Evolutionary conservation across 371 early-diverging fungal species (phyloP), one percentile per base, ranked within the genome.

Genomic region (Circinella minor): DNA sequence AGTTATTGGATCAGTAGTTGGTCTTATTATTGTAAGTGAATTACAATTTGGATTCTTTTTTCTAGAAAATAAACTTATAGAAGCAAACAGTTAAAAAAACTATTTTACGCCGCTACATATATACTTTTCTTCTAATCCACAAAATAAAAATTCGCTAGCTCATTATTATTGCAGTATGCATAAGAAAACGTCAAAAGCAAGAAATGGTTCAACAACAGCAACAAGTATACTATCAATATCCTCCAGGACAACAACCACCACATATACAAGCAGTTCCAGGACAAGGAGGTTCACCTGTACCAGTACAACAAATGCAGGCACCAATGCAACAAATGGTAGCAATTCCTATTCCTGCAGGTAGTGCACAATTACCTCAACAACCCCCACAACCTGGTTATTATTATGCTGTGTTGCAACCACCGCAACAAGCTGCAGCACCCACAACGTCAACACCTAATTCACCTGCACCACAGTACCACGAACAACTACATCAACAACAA

Each of bases 291-390:
- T 9, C 15, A 15, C 1, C 51, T 7, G 14, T 15, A 17, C 51
- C 51, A 17, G 51, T 4, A 13, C 17, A 43, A 43, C 43, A 6
- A 9, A 43, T 43, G 43, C 9, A 6, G 3, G 11, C 43, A 43
- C 43, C 51, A 51, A 51, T 15, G 5, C 51, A 51, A 51, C 57
- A 57, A 57, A 57, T 57, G 57, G 57, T 57, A 7, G 57, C 57
- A 7, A 14, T 57, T 34, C 57, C 57, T 27, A 18, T 57, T 14
- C 57, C 57, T 34, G n/a, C 57, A 10, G 57, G 57, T 17, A 51
- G 51, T 51, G 51, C 51, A 57, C 57, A 57, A 27, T 27, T 34
- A 27, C 57, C 57, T 57, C 57, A 57, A 57, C 57, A 57, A 57
- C 57, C 57, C 27, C 57, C 57, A 10, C 57, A 57, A 6, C 57